These are phyloP conservation scores for Microascus cirrosus DNA, from an alignment of 2,329 filamentous ascomycete species.

Conservation along the genomic window DNA sequence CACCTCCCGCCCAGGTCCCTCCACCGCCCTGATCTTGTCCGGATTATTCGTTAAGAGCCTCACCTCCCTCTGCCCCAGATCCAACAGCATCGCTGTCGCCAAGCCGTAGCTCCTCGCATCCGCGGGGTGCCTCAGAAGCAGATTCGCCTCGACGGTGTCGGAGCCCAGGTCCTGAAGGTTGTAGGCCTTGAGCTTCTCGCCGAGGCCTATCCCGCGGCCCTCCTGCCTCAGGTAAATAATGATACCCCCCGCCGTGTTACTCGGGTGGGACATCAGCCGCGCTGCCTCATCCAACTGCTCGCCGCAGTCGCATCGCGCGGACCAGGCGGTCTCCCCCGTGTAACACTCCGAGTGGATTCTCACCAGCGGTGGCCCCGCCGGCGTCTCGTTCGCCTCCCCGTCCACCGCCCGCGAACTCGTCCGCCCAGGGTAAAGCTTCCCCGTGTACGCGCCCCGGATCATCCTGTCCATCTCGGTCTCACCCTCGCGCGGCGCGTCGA, in stretches of 20 bases:
- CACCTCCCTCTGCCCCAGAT: constrained; percentile 71
- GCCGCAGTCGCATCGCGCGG: constrained; percentile 91
- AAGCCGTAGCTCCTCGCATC: constrained; percentile 91
- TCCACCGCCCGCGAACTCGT: constrained; percentile 32
- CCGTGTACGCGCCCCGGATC: constrained; percentile 87
- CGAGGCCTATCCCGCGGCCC: constrained; percentile 86
- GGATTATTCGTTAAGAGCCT: constrained; percentile 91
- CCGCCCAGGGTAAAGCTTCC: constrained; percentile 75
- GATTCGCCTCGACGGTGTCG: constrained; percentile 95
- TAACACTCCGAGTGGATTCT: constrained; percentile 98
- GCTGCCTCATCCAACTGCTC: constrained; percentile 97
- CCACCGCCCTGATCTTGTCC: constrained; percentile 89
- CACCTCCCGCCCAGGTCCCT: constrained; percentile 81
- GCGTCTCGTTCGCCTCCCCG: constrained; percentile 4
- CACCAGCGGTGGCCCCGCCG: constrained; percentile 51
- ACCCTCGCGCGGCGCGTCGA: constrained; percentile 61
- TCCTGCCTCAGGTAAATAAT: constrained; percentile 96
- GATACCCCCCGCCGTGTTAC: constrained; percentile 59
- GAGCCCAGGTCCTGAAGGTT: constrained; percentile 93
- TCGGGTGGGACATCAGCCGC: constrained; percentile 72
- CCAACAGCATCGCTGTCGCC: constrained; percentile 88
- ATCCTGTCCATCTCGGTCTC: constrained; percentile 86
- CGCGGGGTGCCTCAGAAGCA: constrained; percentile 81
- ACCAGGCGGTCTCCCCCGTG: constrained; percentile 97
- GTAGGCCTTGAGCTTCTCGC: constrained; percentile 95